These are phyloP conservation scores for Triangularia setosa DNA, from an alignment of 2,329 filamentous ascomycete species.

Conservation along the genomic window DNA sequence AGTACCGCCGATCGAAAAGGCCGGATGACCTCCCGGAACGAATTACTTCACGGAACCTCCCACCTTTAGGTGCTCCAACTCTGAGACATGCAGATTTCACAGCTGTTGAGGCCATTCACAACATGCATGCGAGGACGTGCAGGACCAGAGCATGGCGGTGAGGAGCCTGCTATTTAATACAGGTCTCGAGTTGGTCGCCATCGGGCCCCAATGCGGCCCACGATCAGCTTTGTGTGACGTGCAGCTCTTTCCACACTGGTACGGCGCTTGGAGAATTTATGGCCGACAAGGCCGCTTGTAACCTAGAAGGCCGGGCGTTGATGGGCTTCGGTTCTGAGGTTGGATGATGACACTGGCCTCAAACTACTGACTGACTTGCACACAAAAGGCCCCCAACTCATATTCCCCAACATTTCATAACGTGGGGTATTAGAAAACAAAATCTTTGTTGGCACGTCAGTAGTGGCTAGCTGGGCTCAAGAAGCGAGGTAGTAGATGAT, in stretches of 20 bases:
- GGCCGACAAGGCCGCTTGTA: not conserved
- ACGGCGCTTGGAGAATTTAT: not conserved
- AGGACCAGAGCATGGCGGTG: not conserved
- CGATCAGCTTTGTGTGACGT: not conserved
- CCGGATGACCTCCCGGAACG: not conserved
- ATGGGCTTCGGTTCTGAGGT: not conserved
- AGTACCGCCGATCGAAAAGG: not conserved
- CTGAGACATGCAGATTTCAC: slow-evolving; percentile 19
- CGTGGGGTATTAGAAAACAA: not conserved
- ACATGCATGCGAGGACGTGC: not conserved
- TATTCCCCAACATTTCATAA: not conserved
- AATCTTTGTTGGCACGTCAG: not conserved
- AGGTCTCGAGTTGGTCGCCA: not conserved
- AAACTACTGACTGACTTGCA: slow-evolving; percentile 7
- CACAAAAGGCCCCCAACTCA: not conserved
- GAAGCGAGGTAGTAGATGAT: not conserved
- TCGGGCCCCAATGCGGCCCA: not conserved
- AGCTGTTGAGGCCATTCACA: slow-evolving; percentile 4
- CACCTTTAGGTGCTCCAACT: not conserved
- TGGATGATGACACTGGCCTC: slow-evolving; percentile 15
- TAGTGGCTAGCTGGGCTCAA: not conserved
- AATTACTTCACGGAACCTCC: not conserved
- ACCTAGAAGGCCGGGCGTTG: not conserved
- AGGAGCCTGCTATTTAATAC: not conserved
- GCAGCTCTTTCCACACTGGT: not conserved